These are phyloP conservation scores for Barnettozyma populi DNA, from an alignment of 805 yeast species.

Conservation along the genomic window DNA sequence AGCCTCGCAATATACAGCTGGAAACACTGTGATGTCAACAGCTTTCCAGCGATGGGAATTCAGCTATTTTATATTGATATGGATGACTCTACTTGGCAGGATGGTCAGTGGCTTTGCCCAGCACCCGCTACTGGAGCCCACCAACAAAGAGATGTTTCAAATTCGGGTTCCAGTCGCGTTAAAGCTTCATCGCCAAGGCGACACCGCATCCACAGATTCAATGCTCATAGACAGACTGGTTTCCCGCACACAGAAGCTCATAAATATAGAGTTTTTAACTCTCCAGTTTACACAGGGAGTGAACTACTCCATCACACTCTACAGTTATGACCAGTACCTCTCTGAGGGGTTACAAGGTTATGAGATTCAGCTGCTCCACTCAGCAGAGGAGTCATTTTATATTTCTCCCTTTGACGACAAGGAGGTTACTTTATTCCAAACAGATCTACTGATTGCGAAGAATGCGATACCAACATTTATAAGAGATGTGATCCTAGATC, in stretches of 20 bases:
- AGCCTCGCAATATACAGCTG: not conserved
- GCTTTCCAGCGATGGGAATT: not conserved
- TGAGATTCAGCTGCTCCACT: slow-evolving; percentile 2
- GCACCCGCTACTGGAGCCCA: not conserved
- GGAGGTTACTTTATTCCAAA: not conserved
- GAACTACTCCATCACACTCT: not conserved
- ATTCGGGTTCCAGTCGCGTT: not conserved
- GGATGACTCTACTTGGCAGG: not conserved
- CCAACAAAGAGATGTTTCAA: not conserved
- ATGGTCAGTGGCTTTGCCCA: not conserved
- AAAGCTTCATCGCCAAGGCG: not conserved
- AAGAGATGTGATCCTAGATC: slow-evolving; percentile 2
- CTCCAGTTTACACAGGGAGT: not conserved
- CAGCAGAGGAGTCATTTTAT: slow-evolving; percentile 2
- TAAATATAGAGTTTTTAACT: not conserved
- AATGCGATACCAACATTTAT: slow-evolving; percentile 3
- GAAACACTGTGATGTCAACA: not conserved
- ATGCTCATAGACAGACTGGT: not conserved
- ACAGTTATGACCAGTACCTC: not conserved
- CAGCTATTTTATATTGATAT: not conserved
- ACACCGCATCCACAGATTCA: not conserved
- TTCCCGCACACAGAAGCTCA: slow-evolving; percentile 1
- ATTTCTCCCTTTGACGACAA: slow-evolving; percentile 8
- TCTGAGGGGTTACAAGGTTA: not conserved
- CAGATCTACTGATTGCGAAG: slow-evolving; percentile 4